Base-by-base conservation (phyloP, 257 asterid species). In the Mitragyna speciosa region DNA sequence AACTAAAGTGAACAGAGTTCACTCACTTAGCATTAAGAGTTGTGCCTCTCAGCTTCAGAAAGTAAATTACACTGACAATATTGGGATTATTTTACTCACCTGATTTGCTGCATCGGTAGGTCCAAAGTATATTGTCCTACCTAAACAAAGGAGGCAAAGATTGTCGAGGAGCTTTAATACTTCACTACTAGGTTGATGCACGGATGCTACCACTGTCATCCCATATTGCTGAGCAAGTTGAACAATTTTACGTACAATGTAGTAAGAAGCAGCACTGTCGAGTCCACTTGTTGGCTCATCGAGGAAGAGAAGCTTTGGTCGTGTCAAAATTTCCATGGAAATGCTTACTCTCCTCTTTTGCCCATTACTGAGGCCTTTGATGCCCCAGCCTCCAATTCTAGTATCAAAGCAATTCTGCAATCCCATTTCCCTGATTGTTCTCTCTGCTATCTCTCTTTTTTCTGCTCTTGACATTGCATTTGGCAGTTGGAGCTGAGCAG, bases 241-340 rank as follows among this genome's bases (percentile, higher is more conserved):
- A 5, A 81, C 86, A 15, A 90, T 89, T 61, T 88, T 81, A 78
- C 74, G 84, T 88, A 89, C 84, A 65, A 87, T 87, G 69, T 72
- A 73, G 77, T 75, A 83, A 1, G 87, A 81, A 24, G 97, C 90
- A 12, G 93, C 94, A 69, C 92, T 87, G 31, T 91, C 94, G 9
- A 91, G 91, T 24, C 94, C 94, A 72, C 93, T 90, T 49, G 94
- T 88, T 4, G 93, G 97, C 76, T 92, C 94, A 59, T 90, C 96
- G 7, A 91, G 91, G 83, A 91, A 88, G 26, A 88, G 90, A 63
- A 89, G 94, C 72, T 84, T 87, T 1, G 91, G 96, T 31, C 91
- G 82, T 17, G 87, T 91, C n/a, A 91, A 79, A 30, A 91, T 85
- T 73, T 90, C 91, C 8, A 88, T 66, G 87, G 91, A 90, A 54